Evolutionary conservation across 257 asterid genomes (phyloP).

Genomic region (Solanum pennellii): DNA sequence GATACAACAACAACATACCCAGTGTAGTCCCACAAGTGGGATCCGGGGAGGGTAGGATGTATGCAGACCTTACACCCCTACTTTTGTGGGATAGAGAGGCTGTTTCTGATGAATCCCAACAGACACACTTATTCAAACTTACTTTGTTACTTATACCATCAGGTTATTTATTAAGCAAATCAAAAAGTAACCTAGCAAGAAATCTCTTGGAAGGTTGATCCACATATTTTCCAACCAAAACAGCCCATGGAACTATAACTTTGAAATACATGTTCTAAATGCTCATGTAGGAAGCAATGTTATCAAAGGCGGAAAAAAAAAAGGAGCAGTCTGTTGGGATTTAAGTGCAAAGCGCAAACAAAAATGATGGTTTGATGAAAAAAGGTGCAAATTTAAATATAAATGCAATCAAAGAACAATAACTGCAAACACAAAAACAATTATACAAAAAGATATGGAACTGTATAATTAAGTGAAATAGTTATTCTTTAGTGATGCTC

Average conservation of each 20-base stretch:
- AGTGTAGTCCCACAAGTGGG: not conserved
- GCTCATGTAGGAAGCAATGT: not conserved
- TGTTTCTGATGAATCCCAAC: not conserved
- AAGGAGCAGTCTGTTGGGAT: not conserved
- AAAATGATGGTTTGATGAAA: not conserved
- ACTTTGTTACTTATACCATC: not conserved
- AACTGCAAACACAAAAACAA: not conserved
- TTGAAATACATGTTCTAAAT: not conserved
- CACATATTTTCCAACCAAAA: not conserved
- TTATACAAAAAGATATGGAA: not conserved
- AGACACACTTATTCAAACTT: not conserved
- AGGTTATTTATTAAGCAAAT: not conserved
- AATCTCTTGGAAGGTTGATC: not conserved
- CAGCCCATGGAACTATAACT: not conserved
- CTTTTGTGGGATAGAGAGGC: not conserved
- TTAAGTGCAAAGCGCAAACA: not conserved
- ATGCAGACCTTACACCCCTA: not conserved
- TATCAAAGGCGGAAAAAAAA: not conserved
- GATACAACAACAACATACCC: not conserved
- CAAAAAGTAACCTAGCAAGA: not conserved
- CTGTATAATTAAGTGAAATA: not conserved
- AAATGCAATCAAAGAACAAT: not conserved
- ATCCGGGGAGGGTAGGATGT: not conserved
- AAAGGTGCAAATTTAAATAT: not conserved
- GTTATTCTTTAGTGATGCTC: not conserved